These are phyloP conservation scores for Thielaviopsis ethacetica DNA, from an alignment of 2,329 filamentous ascomycete genomes.

Conservation along the genomic window DNA sequence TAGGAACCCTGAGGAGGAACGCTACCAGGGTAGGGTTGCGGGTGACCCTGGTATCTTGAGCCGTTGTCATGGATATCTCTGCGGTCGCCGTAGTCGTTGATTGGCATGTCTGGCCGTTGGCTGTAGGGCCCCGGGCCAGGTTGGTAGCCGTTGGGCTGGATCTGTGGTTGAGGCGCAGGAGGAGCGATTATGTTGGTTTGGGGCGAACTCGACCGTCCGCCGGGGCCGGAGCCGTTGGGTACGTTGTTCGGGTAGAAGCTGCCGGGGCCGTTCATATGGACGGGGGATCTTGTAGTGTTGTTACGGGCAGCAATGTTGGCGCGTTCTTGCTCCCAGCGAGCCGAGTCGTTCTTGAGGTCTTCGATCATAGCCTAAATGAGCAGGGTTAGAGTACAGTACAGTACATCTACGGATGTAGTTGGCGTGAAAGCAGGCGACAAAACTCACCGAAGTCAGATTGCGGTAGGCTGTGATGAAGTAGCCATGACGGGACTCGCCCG, in stretches of 20 bases:
- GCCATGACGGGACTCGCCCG: slow-evolving; percentile 46
- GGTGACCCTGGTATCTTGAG: slow-evolving; percentile 7
- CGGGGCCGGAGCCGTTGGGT: neutral
- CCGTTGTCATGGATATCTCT: slow-evolving; percentile 4
- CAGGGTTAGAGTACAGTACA: no score
- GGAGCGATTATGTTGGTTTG: slow-evolving; percentile 6
- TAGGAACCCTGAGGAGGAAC: slow-evolving; percentile 6
- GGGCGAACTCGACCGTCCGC: slow-evolving; percentile 4
- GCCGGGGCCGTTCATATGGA: neutral
- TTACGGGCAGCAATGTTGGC: slow-evolving; percentile 6
- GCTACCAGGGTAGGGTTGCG: slow-evolving; percentile 8
- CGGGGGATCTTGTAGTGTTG: slow-evolving; percentile 5
- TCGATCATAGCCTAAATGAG: slow-evolving; percentile 42
- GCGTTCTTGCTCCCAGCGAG: slow-evolving; percentile 44
- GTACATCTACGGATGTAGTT: no score
- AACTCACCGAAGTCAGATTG: slow-evolving; percentile 58
- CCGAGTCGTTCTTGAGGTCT: slow-evolving; percentile 44
- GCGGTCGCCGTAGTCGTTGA: slow-evolving; percentile 4
- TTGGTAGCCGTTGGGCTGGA: slow-evolving; percentile 1
- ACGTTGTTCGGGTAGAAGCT: slow-evolving; percentile 2
- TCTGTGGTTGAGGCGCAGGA: slow-evolving; percentile 3
- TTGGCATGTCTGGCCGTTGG: slow-evolving; percentile 5
- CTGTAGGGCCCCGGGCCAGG: neutral
- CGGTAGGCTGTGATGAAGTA: slow-evolving; percentile 69
- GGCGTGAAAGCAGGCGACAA: neutral